phyloP scores from a whole-genome alignment of 75 land plant genomes.

The Pinus albicaulis region DNA sequence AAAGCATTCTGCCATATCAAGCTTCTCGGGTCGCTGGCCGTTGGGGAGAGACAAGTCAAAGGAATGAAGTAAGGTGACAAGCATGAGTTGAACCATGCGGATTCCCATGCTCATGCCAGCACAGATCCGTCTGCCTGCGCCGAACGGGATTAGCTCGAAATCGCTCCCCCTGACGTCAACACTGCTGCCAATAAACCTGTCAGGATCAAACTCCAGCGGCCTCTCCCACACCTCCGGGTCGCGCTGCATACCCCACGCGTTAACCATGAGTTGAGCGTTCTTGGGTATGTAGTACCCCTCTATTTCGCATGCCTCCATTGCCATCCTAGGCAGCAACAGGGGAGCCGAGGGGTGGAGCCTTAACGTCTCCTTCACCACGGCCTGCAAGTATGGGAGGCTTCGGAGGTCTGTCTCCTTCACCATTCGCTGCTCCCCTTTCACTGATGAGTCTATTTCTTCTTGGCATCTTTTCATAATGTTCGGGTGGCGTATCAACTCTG shows the following conservation, averaged over 20 bases:
- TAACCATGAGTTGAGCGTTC: constrained; percentile 43
- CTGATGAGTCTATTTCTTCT: too few species aligned
- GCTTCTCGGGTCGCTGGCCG: constrained; percentile 33
- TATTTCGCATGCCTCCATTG: constrained; percentile 43
- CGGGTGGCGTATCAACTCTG: neutral
- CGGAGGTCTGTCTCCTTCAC: neutral
- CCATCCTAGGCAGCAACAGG: constrained; percentile 55
- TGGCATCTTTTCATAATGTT: too few species aligned
- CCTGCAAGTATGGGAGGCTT: constrained; percentile 41
- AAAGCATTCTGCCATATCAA: constrained; percentile 69
- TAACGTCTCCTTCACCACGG: constrained; percentile 65
- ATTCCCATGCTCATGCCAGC: neutral
- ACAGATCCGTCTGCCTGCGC: too few species aligned
- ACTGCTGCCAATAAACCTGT: neutral
- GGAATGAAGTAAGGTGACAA: constrained; percentile 23
- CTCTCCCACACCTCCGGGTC: constrained; percentile 59
- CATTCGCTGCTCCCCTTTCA: too few species aligned
- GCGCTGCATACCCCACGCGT: constrained; percentile 60
- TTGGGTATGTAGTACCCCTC: constrained; percentile 67
- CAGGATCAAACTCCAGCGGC: constrained; percentile 63
- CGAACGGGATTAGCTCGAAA: constrained; percentile 23
- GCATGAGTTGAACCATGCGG: constrained; percentile 39
- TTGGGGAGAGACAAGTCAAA: too few species aligned
- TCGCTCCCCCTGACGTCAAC: constrained; percentile 45
- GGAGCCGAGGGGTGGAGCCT: constrained; percentile 78